phyloP scores from a whole-genome alignment of 306 rosid genomes.

The Vicia faba region DNA sequence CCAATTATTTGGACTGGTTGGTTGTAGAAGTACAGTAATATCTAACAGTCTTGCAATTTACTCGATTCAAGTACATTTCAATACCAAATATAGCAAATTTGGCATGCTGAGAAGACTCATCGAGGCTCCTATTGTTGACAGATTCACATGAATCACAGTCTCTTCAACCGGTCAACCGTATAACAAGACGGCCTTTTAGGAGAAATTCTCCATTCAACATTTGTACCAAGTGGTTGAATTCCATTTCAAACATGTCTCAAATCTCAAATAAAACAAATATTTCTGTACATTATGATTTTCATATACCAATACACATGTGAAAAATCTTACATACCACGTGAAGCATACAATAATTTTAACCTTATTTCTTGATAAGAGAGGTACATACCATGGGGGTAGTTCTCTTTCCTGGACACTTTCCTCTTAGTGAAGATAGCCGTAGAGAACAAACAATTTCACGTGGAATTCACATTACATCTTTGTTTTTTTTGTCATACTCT shows the following conservation, averaged over 20 bases:
- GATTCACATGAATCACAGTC: slow-evolving; percentile 26
- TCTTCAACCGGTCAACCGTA: slow-evolving; percentile 31
- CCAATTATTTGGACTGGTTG: slow-evolving; percentile 45
- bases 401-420: neutral
- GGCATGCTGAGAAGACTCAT: neutral
- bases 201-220: slow-evolving; percentile 25
- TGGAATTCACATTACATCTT: no score
- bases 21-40: slow-evolving; percentile 41
- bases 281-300: neutral
- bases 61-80: neutral
- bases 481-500: no score
- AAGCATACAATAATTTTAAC: neutral
- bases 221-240: neutral
- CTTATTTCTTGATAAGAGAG: no score
- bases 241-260: neutral
- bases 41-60: slow-evolving; percentile 48
- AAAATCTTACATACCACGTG: neutral
- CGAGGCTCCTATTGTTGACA: neutral
- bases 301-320: neutral
- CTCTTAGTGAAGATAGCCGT: neutral
- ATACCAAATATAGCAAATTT: neutral
- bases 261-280: neutral
- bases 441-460: no score
- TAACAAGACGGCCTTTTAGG: slow-evolving; percentile 3
- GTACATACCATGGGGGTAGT: neutral